A percentile compares a stretch with the other conserved stretches of the same genome.
Evolutionary conservation across 805 yeast species (phyloP).

Genomic region (Suhomyces kilbournensis): DNA sequence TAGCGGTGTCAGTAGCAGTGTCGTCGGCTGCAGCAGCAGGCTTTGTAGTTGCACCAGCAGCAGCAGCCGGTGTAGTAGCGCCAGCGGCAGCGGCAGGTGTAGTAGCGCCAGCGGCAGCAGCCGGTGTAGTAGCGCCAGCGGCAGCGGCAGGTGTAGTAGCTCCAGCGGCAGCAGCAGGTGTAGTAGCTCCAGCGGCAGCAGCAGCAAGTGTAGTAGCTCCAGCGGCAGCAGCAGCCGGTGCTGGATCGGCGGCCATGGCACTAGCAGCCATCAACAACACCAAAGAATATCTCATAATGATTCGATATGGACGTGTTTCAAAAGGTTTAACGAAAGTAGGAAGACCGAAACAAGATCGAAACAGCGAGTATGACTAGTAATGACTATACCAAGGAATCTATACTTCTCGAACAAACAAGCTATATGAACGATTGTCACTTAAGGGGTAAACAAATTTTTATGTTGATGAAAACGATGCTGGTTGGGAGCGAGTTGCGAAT

Average conservation of each 20-base stretch:
- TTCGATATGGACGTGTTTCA: background rate
- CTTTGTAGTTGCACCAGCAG: conserved; percentile 17
- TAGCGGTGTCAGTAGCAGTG: conserved; percentile 12
- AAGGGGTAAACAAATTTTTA: background rate
- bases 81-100: conserved; percentile 11
- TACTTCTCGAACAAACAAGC: background rate
- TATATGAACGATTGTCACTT: background rate
- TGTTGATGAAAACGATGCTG: background rate
- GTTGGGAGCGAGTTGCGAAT: background rate
- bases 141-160: conserved; percentile 18
- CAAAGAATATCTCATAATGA: conserved; percentile 2
- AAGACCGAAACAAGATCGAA: background rate
- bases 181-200: conserved; percentile 4
- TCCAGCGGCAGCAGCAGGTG: conserved; percentile 10
- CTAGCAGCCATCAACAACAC: background rate
- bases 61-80: conserved; percentile 17
- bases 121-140: conserved; percentile 15
- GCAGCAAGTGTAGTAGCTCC: conserved; percentile 3
- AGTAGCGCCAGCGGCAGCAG: conserved; percentile 5
- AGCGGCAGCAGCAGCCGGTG: conserved; percentile 9
- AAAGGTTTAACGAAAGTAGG: background rate
- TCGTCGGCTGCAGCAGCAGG: conserved; percentile 16
- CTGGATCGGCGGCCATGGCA: conserved; percentile 9
- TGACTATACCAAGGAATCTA: background rate
- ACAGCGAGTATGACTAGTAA: background rate